These are phyloP conservation scores for Ophiosphaerella herpotricha DNA, from an alignment of 2,329 filamentous ascomycete species.

Conservation along the genomic window DNA sequence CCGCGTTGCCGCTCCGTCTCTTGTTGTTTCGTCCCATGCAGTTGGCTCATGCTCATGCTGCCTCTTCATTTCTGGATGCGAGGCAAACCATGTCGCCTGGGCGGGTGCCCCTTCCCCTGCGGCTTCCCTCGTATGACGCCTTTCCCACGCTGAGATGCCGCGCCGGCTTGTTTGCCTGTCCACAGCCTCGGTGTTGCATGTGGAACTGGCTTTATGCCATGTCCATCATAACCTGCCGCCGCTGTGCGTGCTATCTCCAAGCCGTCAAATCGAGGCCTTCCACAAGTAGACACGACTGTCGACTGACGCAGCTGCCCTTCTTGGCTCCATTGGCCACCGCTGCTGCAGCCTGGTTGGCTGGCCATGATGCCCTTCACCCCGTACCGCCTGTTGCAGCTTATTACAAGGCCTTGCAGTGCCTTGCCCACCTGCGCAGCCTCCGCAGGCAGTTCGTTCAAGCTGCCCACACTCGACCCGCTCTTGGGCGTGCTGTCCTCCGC, in stretches of 20 bases:
- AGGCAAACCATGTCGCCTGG: constrained; percentile 4
- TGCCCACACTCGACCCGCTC: constrained; percentile 21
- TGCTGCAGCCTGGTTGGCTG: constrained; percentile 14
- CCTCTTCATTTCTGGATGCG: constrained; percentile 2
- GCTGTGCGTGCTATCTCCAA: constrained; percentile 3
- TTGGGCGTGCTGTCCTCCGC: constrained; percentile 12
- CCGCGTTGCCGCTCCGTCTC: constrained; percentile 10
- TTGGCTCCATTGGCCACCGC: constrained; percentile 1
- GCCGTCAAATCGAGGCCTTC: constrained; percentile 15
- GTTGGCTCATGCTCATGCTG: constrained; percentile 2
- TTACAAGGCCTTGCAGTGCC: constrained; percentile 19
- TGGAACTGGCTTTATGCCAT: constrained; percentile 3
- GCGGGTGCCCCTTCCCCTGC: constrained; percentile 3
- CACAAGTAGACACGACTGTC: constrained; percentile 4
- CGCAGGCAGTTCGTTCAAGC: constrained; percentile 6
- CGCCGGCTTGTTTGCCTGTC: background rate
- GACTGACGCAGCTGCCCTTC: constrained; percentile 4
- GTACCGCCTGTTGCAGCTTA: constrained; percentile 4
- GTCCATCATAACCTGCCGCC: constrained; percentile 3
- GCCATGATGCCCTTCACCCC: constrained; percentile 8
- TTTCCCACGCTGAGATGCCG: too few species aligned
- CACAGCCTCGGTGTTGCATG: background rate
- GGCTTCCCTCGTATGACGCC: constrained; percentile 4
- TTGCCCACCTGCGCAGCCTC: constrained; percentile 26
- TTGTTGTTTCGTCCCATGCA: background rate